Evolutionary conservation across 148 eudicot genomes (phyloP), one percentile per base, ranked within the genome.

Genomic region (Diospyros lotus): DNA sequence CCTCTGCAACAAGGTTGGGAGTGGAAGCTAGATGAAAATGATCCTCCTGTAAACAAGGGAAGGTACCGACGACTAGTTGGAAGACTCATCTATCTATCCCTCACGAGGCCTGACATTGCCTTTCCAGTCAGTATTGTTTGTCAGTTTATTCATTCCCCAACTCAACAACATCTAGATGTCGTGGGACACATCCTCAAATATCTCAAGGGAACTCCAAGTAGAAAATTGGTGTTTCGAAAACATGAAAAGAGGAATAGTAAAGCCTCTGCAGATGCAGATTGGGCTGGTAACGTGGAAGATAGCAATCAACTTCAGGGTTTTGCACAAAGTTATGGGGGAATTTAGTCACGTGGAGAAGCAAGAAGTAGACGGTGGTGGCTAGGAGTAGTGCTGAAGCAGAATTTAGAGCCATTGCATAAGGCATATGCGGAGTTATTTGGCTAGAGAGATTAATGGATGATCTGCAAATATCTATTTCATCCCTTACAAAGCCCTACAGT

Each of bases 61-160:
- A 68, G 72, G 17, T 68, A 68, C 51, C 58, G 51, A 12, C 50
- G 58, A 18, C 58, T 68, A 5, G 58, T 68, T 6, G 72, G 72
- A 2, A 50, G 51, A 18, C 58, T 68, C 0, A 68, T 68, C 59
- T 55, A 55, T 14, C 59, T 55, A 6, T 13, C 59, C 0, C 59
- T 6, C 59, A 55, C 2, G 3, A 17, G 74, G 40, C 74, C 63
- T 39, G 51, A 71, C 42, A 71, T 71, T 10, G 64, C 11, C 7
- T 71, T n/a, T 64, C 56, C 63, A 11, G 48, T 58, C n/a, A 52
- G 58, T 10, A 14, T 9, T 5, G 73, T 69, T 10, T 17, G 72
- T 9, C 72, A 69, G 12, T 38, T 8, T 14, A 50, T 69, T 59
- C 51, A 69, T 43, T 51, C 51, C 38, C 72, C 58, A 50, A 69